phyloP scores from a whole-genome alignment of 2,329 filamentous ascomycete species.

The Fusarium pseudocircinatum region DNA sequence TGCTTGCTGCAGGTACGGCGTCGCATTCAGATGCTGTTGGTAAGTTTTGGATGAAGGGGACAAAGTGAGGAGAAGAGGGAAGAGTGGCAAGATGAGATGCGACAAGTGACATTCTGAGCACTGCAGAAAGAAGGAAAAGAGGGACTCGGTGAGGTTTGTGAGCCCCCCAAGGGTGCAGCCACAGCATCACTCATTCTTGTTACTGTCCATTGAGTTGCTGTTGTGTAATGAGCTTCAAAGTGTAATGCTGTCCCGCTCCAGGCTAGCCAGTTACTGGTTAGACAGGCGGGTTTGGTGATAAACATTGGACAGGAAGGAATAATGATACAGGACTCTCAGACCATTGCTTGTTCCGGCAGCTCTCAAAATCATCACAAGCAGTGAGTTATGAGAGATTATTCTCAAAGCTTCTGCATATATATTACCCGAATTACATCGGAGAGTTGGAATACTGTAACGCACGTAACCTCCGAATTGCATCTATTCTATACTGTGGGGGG shows the following conservation, averaged over 20 bases:
- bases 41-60: slow-evolving; percentile 24
- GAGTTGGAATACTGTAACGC: background rate
- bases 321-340: background rate
- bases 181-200: slow-evolving; percentile 28
- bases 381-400: background rate
- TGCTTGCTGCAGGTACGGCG: slow-evolving; percentile 38
- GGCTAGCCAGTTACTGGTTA: slow-evolving; percentile 1
- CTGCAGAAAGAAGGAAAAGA: background rate
- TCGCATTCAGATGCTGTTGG: slow-evolving; percentile 8
- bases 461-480: background rate
- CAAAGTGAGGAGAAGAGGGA: background rate
- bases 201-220: slow-evolving; percentile 21
- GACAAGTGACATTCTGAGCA: slow-evolving; percentile 26
- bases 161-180: slow-evolving; percentile 26
- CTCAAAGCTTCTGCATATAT: background rate
- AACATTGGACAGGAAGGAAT: background rate
- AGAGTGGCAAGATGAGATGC: slow-evolving; percentile 11
- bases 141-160: background rate
- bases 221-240: slow-evolving; percentile 20
- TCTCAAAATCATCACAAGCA: background rate
- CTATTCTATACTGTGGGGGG: background rate
- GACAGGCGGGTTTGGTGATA: background rate
- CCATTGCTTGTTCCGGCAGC: background rate
- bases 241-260: background rate
- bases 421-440: background rate